phyloP scores from a whole-genome alignment of 371 early-diverging fungal genomes.

The Zychaea mexicana region DNA sequence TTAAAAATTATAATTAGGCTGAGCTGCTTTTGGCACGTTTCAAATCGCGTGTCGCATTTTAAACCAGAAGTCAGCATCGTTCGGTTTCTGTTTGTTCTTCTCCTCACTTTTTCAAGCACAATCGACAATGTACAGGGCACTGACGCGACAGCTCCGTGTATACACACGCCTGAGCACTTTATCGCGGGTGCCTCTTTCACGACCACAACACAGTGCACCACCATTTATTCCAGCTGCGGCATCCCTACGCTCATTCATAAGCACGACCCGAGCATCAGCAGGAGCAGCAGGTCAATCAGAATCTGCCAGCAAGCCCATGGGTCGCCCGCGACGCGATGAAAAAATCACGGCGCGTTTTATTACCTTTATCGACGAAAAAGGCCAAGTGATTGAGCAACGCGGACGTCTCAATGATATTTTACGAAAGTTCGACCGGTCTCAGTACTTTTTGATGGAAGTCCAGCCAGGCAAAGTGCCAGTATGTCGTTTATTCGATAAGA shows the following conservation, averaged over 20 bases:
- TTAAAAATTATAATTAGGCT: too few relatives aligned
- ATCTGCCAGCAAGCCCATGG: conserved; percentile 13
- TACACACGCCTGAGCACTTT: neutral
- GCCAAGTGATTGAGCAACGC: conserved; percentile 39
- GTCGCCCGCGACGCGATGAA: conserved; percentile 55
- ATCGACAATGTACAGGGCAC: too few relatives aligned
- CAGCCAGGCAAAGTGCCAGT: conserved; percentile 51
- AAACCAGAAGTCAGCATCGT: too few relatives aligned
- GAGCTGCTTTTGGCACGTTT: too few relatives aligned
- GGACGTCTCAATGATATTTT: conserved; percentile 33
- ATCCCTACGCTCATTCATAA: neutral
- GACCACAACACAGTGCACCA: neutral
- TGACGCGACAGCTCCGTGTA: neutral
- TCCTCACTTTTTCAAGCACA: too few relatives aligned
- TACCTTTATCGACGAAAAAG: conserved; percentile 49
- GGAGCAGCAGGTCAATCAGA: conserved; percentile 2
- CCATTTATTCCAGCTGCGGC: too few relatives aligned
- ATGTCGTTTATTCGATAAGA: conserved; percentile 60
- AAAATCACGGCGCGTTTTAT: conserved; percentile 56
- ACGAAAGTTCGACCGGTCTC: conserved; percentile 43
- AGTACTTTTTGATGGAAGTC: conserved; percentile 56
- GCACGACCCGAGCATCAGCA: neutral
- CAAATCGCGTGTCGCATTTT: too few relatives aligned
- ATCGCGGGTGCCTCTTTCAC: neutral
- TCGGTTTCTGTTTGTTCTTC: too few relatives aligned